phyloP scores from a whole-genome alignment of 176 grass and related monocot species.

The Hyparrhenia diplandra region DNA sequence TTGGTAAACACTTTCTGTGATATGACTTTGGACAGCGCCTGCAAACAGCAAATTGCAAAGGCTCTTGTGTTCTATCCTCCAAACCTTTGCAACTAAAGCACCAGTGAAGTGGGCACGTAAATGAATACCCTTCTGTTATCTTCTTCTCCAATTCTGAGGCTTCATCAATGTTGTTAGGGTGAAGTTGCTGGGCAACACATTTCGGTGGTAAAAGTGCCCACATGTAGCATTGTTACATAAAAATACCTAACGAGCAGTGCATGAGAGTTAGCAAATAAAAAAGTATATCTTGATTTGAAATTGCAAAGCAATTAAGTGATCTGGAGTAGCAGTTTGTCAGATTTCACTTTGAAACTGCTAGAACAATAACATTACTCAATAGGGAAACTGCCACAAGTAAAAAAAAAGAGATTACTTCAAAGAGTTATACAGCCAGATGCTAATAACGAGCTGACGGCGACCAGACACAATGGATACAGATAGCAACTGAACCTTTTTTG shows the following conservation, averaged over 20 bases:
- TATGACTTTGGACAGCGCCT: constrained; percentile 89
- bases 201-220: constrained; percentile 91
- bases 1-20: constrained; percentile 89
- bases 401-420: constrained; percentile 1
- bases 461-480: neutral
- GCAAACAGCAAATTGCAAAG: constrained; percentile 82
- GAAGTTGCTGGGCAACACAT: constrained; percentile 65
- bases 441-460: neutral
- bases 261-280: constrained; percentile 32
- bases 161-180: constrained; percentile 41
- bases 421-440: neutral
- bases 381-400: neutral
- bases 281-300: neutral
- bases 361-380: neutral
- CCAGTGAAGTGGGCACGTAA: constrained; percentile 82
- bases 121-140: constrained; percentile 59
- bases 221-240: constrained; percentile 93
- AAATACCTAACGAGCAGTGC: constrained; percentile 62
- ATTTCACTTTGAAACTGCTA: constrained; percentile 8
- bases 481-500: neutral
- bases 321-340: neutral
- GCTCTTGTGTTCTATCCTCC: constrained; percentile 58
- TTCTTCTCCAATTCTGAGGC: constrained; percentile 53
- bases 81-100: constrained; percentile 66
- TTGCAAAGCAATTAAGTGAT: neutral